These are phyloP conservation scores for Cryphonectria japonica DNA, from an alignment of 2,329 filamentous ascomycete species.

Conservation along the genomic window DNA sequence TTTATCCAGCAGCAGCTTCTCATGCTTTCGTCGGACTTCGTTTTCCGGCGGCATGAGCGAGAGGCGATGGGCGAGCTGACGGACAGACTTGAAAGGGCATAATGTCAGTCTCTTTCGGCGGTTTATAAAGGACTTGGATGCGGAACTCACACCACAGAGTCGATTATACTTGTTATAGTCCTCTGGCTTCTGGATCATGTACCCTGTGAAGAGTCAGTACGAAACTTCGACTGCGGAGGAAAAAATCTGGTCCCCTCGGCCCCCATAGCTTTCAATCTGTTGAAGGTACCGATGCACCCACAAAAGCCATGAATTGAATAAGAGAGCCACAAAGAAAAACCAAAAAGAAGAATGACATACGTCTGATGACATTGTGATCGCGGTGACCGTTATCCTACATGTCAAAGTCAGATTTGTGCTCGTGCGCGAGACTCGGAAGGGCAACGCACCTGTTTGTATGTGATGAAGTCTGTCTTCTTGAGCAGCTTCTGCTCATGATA, in stretches of 20 bases:
- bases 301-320: too few species aligned
- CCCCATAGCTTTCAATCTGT: neutral
- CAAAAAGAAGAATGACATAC: conserved; percentile 38
- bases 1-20: conserved; percentile 87
- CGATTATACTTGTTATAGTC: conserved; percentile 75
- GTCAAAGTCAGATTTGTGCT: conserved; percentile 7
- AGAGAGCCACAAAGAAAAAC: neutral
- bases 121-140: neutral
- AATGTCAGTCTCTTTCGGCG: conserved; percentile 4
- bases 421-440: neutral
- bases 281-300: neutral
- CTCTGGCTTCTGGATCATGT: conserved; percentile 86
- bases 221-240: neutral
- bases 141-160: conserved; percentile 65
- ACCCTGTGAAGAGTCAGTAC: conserved; percentile 43
- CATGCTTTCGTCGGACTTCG: conserved; percentile 78
- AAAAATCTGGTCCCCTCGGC: neutral
- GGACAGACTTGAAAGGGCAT: conserved; percentile 65
- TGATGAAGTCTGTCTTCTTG: conserved; percentile 90
- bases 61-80: conserved; percentile 87
- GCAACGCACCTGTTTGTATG: conserved; percentile 72
- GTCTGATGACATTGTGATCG: conserved; percentile 75
- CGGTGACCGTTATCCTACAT: conserved; percentile 75
- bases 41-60: conserved; percentile 81
- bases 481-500: conserved; percentile 96